These are phyloP conservation scores for Amylostereum areolatum DNA, from an alignment of 1,284 basidiomycete genomes.

Conservation along the genomic window DNA sequence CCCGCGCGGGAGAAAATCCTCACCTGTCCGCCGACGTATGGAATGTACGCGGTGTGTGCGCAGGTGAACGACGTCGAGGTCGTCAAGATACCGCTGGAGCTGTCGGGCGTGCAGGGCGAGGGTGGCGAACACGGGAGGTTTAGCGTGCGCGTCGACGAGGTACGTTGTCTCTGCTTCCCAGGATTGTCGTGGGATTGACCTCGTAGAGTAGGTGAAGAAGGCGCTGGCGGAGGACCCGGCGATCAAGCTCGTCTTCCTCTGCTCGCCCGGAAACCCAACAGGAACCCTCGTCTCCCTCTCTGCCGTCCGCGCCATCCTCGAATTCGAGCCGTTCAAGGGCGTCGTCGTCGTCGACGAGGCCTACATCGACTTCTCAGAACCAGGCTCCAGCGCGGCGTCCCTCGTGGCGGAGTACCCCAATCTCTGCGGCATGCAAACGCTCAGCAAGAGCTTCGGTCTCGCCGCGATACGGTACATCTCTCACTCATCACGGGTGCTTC, in stretches of 20 bases:
- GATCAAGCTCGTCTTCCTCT: constrained; percentile 92
- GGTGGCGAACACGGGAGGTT: constrained; percentile 75
- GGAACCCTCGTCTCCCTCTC: constrained; percentile 81
- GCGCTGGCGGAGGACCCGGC: constrained; percentile 59
- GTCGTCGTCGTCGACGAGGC: constrained; percentile 96
- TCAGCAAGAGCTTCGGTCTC: constrained; percentile 95
- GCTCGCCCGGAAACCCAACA: constrained; percentile 97
- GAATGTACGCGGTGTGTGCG: constrained; percentile 95
- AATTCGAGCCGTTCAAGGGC: too few species aligned
- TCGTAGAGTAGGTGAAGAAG: constrained; percentile 56
- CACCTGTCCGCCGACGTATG: constrained; percentile 93
- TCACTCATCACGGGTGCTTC: neutral
- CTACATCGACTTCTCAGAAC: constrained; percentile 88
- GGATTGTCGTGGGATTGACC: constrained; percentile 1
- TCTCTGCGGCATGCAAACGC: constrained; percentile 89
- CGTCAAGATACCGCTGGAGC: constrained; percentile 75
- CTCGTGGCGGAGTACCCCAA: constrained; percentile 85
- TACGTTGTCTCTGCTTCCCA: constrained; percentile 29
- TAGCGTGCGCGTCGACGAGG: constrained; percentile 70
- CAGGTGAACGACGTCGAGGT: constrained; percentile 92
- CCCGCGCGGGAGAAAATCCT: constrained; percentile 82
- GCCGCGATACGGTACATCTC: constrained; percentile 81
- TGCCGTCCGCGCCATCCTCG: constrained; percentile 64
- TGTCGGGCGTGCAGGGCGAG: constrained; percentile 51
- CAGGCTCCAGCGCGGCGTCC: constrained; percentile 58